These are phyloP conservation scores for Dictyophora rubrovolvata DNA, from an alignment of 768 basidiomycete genomes.

Conservation along the genomic window DNA sequence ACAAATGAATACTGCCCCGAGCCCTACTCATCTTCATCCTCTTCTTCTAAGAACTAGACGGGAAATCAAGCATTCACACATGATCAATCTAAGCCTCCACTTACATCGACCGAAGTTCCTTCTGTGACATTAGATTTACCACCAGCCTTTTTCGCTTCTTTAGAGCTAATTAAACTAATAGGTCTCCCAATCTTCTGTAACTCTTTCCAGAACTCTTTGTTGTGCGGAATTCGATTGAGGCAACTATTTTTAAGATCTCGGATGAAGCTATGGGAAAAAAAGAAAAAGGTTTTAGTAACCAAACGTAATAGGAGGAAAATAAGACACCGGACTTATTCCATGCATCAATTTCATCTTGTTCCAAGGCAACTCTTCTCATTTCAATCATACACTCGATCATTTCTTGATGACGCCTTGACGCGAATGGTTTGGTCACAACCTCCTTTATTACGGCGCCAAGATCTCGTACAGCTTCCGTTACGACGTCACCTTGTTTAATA, in stretches of 20 bases:
- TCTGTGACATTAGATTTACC: slow-evolving; percentile 50
- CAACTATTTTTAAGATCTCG: slow-evolving; percentile 49
- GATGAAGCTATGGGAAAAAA: slow-evolving; percentile 41
- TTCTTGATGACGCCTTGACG: slow-evolving; percentile 52
- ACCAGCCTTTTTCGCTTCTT: slow-evolving; percentile 52
- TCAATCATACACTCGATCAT: slow-evolving; percentile 63
- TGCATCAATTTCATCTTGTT: slow-evolving; percentile 77
- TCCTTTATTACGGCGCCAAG: slow-evolving; percentile 61
- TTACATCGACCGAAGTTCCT: slow-evolving; percentile 42
- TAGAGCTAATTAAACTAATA: slow-evolving; percentile 50
- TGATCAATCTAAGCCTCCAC: slow-evolving; percentile 10
- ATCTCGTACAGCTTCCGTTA: slow-evolving; percentile 79
- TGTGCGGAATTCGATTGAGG: slow-evolving; percentile 39
- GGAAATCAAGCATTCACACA: background rate
- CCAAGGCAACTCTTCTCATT: slow-evolving; percentile 55
- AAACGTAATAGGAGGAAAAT: background rate
- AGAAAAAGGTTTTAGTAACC: background rate
- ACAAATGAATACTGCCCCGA: no score
- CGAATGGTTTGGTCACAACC: slow-evolving; percentile 62
- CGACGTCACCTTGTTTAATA: slow-evolving; percentile 63
- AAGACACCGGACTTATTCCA: slow-evolving; percentile 57
- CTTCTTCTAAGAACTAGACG: slow-evolving; percentile 4
- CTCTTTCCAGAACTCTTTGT: slow-evolving; percentile 56
- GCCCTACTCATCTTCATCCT: background rate
- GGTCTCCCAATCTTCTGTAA: slow-evolving; percentile 34